A percentile compares a stretch with the other conserved stretches of the same genome.
These are phyloP conservation scores for Abrus pulchellus DNA, from an alignment of 306 rosid genomes.

Conservation along the genomic window DNA sequence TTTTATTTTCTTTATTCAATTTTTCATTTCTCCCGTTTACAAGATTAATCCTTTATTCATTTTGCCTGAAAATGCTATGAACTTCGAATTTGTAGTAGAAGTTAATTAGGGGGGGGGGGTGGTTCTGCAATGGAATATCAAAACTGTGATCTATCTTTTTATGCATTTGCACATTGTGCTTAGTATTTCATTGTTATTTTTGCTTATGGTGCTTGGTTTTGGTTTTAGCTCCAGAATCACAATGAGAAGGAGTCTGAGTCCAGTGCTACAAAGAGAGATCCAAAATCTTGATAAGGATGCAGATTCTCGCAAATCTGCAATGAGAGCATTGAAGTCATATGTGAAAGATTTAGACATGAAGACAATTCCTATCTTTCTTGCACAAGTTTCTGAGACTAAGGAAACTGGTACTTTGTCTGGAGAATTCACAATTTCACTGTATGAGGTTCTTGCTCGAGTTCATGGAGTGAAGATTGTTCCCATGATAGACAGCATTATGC, in stretches of 20 bases:
- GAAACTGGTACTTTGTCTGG: constrained; percentile 76
- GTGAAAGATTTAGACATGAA: constrained; percentile 82
- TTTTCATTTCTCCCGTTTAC: constrained; percentile 2
- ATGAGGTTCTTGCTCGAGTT: constrained; percentile 89
- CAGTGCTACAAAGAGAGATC: constrained; percentile 66
- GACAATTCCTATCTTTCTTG: constrained; percentile 84
- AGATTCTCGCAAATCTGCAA: constrained; percentile 82
- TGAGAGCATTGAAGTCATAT: constrained; percentile 78
- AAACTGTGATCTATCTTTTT: not conserved
- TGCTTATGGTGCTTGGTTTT: constrained; percentile 5
- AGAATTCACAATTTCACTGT: constrained; percentile 82
- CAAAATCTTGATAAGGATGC: constrained; percentile 84
- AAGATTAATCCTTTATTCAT: not conserved
- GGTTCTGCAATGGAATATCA: not conserved
- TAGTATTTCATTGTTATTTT: not conserved
- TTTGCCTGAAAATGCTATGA: constrained; percentile 10
- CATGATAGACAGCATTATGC: constrained; percentile 75
- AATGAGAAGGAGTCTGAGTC: constrained; percentile 72
- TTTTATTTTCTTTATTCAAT: too few relatives aligned
- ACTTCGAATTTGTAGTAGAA: constrained; percentile 15
- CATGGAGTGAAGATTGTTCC: constrained; percentile 88
- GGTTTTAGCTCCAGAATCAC: constrained; percentile 52
- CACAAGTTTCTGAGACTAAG: constrained; percentile 90
- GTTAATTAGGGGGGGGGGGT: too few relatives aligned
- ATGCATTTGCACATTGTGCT: not conserved